Conservation (phyloP, 106 monocot genomes). For the Dendrobium officinale region DNA sequence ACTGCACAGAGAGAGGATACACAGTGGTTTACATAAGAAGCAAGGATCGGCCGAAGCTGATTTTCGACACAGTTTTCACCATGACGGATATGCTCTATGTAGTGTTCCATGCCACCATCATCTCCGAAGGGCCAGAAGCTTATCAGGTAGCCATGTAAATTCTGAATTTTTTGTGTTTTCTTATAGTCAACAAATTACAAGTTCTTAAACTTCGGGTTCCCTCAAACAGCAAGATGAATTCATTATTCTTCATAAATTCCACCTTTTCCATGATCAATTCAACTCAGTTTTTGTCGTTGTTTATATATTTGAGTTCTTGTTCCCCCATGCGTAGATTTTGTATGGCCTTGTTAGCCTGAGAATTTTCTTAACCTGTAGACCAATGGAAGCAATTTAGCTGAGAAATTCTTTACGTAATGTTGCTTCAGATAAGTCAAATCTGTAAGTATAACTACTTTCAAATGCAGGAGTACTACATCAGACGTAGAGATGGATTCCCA, state of each 20-base stretch:
- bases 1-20: slow-evolving; percentile 42
- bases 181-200: no score
- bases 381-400: slow-evolving; percentile 43
- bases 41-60: slow-evolving; percentile 47
- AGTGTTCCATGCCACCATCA: slow-evolving; percentile 57
- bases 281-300: no score
- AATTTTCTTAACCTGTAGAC: slow-evolving; percentile 29
- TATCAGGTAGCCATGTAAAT: slow-evolving; percentile 27
- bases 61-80: slow-evolving; percentile 50
- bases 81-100: slow-evolving; percentile 58
- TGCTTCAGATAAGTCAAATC: slow-evolving; percentile 40
- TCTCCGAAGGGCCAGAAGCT: slow-evolving; percentile 53
- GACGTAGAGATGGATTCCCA: slow-evolving; percentile 56
- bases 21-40: slow-evolving; percentile 36
- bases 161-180: no score
- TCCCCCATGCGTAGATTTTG: no score
- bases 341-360: no score
- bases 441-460: slow-evolving; percentile 36
- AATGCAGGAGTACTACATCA: slow-evolving; percentile 89
- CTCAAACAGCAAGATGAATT: no score
- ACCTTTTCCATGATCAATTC: no score
- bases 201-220: no score
- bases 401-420: slow-evolving; percentile 42
- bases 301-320: no score
- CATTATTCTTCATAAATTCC: no score